phyloP scores from a whole-genome alignment of 768 basidiomycete genomes.

The Cubamyces sp. region DNA sequence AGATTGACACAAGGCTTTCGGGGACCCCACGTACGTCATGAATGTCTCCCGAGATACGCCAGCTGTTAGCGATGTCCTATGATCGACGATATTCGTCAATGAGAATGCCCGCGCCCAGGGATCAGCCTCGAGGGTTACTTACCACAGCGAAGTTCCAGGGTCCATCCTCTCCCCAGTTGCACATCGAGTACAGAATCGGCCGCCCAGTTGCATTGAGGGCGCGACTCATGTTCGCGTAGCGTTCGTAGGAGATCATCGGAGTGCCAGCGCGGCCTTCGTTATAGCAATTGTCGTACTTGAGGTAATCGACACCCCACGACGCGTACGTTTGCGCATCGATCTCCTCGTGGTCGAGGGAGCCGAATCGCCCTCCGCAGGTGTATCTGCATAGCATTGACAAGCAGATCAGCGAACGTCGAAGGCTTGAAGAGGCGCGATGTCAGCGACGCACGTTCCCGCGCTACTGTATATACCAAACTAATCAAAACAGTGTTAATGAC shows the following conservation, averaged over 20 bases:
- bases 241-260: constrained; percentile 40
- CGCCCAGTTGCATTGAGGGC: constrained; percentile 44
- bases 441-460: constrained; percentile 36
- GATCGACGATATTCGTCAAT: neutral
- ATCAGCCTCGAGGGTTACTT: constrained; percentile 3
- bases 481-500: neutral
- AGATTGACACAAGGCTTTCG: neutral
- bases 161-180: constrained; percentile 46
- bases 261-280: constrained; percentile 44
- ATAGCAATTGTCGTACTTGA: constrained; percentile 47
- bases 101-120: neutral
- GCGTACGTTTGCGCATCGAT: constrained; percentile 47
- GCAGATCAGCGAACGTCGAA: neutral
- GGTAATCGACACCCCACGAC: constrained; percentile 43
- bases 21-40: constrained; percentile 29
- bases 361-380: constrained; percentile 43
- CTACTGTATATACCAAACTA: constrained; percentile 43
- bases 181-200: constrained; percentile 44
- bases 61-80: constrained; percentile 37
- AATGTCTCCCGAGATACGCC: constrained; percentile 39
- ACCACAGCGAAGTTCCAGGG: constrained; percentile 46
- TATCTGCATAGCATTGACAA: constrained; percentile 22
- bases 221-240: constrained; percentile 43
- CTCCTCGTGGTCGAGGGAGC: constrained; percentile 44
- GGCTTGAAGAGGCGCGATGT: neutral